Evolutionary conservation across 1,284 basidiomycete species (phyloP).

Genomic region (Cryptococcus sp.): DNA sequence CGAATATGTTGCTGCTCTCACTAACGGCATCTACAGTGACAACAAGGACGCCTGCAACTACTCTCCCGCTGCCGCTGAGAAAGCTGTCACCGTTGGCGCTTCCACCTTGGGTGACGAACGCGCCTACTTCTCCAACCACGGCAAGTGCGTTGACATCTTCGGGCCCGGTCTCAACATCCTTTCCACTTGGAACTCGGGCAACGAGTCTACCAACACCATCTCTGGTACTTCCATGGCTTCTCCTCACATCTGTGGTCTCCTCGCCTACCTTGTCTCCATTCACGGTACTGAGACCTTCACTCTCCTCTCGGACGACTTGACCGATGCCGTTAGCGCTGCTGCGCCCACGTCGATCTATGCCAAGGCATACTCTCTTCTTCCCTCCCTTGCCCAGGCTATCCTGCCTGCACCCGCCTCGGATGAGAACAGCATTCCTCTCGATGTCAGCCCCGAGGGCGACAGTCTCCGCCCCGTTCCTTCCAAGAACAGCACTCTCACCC

Average conservation of each 20-base stretch:
- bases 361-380: conserved; percentile 51
- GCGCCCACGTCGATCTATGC: conserved; percentile 43
- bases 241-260: conserved; percentile 64
- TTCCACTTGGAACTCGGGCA: conserved; percentile 70
- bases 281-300: conserved; percentile 65
- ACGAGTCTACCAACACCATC: conserved; percentile 65
- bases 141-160: conserved; percentile 77
- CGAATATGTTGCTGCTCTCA: conserved; percentile 7
- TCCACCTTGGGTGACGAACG: conserved; percentile 76
- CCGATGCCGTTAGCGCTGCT: conserved; percentile 9
- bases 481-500: conserved; percentile 56
- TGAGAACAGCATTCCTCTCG: conserved; percentile 14
- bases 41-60: conserved; percentile 68
- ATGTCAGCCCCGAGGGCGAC: conserved; percentile 31
- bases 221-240: conserved; percentile 62
- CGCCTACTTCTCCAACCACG: conserved; percentile 85
- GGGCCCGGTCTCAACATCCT: conserved; percentile 79
- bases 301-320: conserved; percentile 44
- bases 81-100: conserved; percentile 83
- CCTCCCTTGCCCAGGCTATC: conserved; percentile 40
- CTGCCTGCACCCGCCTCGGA: conserved; percentile 45
- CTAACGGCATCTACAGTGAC: conserved; percentile 52
- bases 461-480: conserved; percentile 31
- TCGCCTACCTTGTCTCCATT: conserved; percentile 81
- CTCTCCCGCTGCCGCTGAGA: conserved; percentile 73